Conservation (phyloP, 306 rosid genomes). For the Quercus dentata region DNA sequence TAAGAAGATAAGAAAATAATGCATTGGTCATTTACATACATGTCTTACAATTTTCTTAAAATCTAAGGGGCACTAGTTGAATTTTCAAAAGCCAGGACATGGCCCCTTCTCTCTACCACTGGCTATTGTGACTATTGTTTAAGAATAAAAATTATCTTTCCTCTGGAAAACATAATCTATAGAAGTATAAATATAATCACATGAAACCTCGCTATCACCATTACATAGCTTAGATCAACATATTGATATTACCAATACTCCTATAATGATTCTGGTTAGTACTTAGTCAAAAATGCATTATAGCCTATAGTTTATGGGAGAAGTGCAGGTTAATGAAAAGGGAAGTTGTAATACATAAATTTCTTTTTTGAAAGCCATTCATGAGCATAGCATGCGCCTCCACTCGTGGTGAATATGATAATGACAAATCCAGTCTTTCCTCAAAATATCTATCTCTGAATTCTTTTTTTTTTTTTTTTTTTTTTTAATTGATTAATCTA, state of each 20-base stretch:
- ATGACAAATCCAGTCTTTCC: neutral
- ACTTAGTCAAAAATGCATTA: neutral
- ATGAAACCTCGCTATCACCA: neutral
- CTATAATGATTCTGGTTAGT: neutral
- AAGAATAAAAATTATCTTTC: too few species aligned
- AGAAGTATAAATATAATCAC: neutral
- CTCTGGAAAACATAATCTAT: neutral
- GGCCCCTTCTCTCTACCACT: too few species aligned
- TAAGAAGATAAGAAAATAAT: too few species aligned
- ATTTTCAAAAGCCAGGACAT: too few species aligned
- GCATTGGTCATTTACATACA: too few species aligned
- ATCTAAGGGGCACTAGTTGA: too few species aligned
- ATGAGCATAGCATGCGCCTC: slow-evolving; percentile 10
- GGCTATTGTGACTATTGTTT: too few species aligned
- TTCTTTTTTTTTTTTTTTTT: neutral
- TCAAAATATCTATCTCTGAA: neutral
- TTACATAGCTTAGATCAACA: neutral
- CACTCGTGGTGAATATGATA: neutral
- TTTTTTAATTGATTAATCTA: neutral
- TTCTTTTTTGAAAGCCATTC: neutral
- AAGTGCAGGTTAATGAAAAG: neutral
- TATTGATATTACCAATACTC: neutral
- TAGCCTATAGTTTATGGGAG: neutral
- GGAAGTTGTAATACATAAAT: neutral
- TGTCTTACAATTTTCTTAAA: too few species aligned